Base-by-base conservation (phyloP, 345 rosid species). In the Brassica carinata region DNA sequence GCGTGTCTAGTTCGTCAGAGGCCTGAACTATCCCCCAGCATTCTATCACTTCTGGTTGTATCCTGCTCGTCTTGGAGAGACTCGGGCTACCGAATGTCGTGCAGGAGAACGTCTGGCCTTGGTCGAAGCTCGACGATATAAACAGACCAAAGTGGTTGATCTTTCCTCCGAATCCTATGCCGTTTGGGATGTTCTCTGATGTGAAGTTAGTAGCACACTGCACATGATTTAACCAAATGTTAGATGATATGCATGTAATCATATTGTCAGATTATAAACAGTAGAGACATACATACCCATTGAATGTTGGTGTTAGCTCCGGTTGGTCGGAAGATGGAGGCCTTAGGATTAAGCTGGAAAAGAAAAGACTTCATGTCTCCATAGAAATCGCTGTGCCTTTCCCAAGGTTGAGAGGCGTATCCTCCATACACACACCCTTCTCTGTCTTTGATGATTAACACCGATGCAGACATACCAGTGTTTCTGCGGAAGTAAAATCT, bases 341-440 rank as follows among this genome's bases (percentile, higher is more conserved):
- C 55, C 4, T 48, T 84, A 34, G 97, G 98, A 74, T 84, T 84
- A 3, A 93, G 93, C 86, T 95, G 96, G 83, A 95, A 90, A 63
- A 93, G 88, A 72, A 93, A 91, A 66, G 94, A 89, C 82, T 95
- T 95, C 96, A 95, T 85, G 80, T 93, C 97, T 43, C 98, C 98
- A 74, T 95, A 95, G 86, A 95, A 95, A 85, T 93, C 91, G 4
- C 92, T 82, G 75, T 89, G 87, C 76, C 84, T 93, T 81, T 87
- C 97, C 98, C 97, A 93, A 33, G 97, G 91, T 77, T 89, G 98
- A 77, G 99, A 93, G 15, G 98, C 97, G 72, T 90, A 91, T 67
- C 99, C 99, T 77, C 98, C 99, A 63, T 86, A 90, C 29, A 95
- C 82, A 77, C 83, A 86, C 7, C 92, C 94, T 85, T 90, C 96